Evolutionary conservation across 1,284 basidiomycete species (phyloP).

Genomic region (Cutaneotrichosporon sp.): DNA sequence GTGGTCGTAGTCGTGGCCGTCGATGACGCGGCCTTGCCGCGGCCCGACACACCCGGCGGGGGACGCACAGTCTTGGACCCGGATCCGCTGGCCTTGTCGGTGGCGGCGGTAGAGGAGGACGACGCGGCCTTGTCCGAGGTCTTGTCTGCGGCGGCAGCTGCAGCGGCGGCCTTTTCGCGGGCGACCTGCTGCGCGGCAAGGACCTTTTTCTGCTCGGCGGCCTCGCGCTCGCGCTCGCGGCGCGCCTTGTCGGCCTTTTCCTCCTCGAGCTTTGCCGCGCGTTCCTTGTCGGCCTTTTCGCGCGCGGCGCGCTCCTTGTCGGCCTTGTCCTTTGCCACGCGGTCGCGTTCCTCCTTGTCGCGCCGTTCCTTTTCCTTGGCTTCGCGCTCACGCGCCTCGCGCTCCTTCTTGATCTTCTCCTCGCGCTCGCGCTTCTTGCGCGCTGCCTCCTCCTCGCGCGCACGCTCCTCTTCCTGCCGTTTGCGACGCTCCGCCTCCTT

Average conservation of each 20-base stretch:
- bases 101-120: no score
- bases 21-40: no score
- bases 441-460: slow-evolving; percentile 51
- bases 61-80: slow-evolving; percentile 8
- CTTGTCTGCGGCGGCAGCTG: slow-evolving; percentile 27
- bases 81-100: not conserved
- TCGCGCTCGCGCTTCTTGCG: slow-evolving; percentile 62
- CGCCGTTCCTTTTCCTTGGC: slow-evolving; percentile 48
- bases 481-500: slow-evolving; percentile 52
- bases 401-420: slow-evolving; percentile 60
- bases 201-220: slow-evolving; percentile 36
- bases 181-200: slow-evolving; percentile 40
- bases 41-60: slow-evolving; percentile 1
- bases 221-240: slow-evolving; percentile 40
- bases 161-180: slow-evolving; percentile 32
- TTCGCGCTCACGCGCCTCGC: slow-evolving; percentile 47
- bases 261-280: slow-evolving; percentile 33
- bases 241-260: slow-evolving; percentile 34
- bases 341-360: slow-evolving; percentile 63
- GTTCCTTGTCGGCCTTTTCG: slow-evolving; percentile 39
- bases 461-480: slow-evolving; percentile 52
- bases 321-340: slow-evolving; percentile 59
- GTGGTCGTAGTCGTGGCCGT: slow-evolving; percentile 1
- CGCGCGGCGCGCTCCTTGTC: slow-evolving; percentile 52
- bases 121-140: slow-evolving; percentile 21